Evolutionary conservation across 495 filamentous ascomycete genomes (phyloP), one percentile per base, ranked within the genome.

Genomic region (Hyaloscypha bicolor): DNA sequence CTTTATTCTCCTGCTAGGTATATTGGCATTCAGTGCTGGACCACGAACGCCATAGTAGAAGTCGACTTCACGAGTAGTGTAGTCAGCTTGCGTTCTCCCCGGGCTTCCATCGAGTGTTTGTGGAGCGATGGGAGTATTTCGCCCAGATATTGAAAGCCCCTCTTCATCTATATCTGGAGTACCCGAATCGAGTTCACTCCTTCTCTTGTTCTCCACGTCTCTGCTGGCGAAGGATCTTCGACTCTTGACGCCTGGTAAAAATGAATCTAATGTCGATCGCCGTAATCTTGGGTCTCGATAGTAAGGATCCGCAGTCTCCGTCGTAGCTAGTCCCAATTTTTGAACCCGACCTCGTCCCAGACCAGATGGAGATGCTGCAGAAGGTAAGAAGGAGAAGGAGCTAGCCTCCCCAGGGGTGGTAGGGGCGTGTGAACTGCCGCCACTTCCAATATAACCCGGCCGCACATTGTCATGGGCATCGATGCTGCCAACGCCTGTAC

Each of bases 11-110:
- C 95, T 84, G 35, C 90, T 91, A 4, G 91, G 92, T 16, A 83
- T 87, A 59, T 90, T 89, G 0, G 92, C 93, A 68, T 86, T 86
- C 6, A 98, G 82, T 11, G 94, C 93, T n/a, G 92, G 91, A 0
- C 95, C 95, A 19, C 92, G 87, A 30, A 96, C 89, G 16, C 93
- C 90, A 75, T 98, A 97, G 74, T 97, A 97, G 72, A 94, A 97
- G 74, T 99, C 95, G 5, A 92, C 90, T 77, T 99, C 95, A 42
- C 95, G 88, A 1, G 92, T 93, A 4, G 93, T 89, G 74, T 98
- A 99, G 75, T 98, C 94, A 16, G 90, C 87, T 55, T 87, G 80
- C 2, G 87, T 80, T 37, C 84, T 78, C 39, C 66, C 45, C 0
- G 64, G 55, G 58, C 61, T 69, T 12, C 64, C 68, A 52, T 71